Conservation (phyloP, 2,329 filamentous ascomycete genomes). For the Trichoderma harzianum region DNA sequence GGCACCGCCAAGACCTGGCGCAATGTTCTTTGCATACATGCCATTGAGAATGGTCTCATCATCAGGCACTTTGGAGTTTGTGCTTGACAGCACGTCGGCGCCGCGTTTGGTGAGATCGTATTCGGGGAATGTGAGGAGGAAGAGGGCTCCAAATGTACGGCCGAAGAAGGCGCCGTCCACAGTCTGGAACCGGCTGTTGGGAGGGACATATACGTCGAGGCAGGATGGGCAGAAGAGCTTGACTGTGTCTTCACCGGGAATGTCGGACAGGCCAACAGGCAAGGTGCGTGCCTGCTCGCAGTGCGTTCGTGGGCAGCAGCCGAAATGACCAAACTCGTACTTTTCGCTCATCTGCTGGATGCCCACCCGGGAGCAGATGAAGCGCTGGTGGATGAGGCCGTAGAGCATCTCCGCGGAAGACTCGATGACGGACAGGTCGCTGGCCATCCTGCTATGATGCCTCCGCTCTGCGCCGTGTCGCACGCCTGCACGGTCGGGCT, state of each 20-base stretch:
- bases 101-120: slow-evolving; percentile 79
- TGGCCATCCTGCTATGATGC: slow-evolving; percentile 80
- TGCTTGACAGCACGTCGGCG: slow-evolving; percentile 50
- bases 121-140: slow-evolving; percentile 98
- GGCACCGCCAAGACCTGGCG: slow-evolving; percentile 74
- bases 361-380: slow-evolving; percentile 92
- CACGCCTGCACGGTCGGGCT: slow-evolving; percentile 50
- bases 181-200: slow-evolving; percentile 94
- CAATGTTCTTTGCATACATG: slow-evolving; percentile 80
- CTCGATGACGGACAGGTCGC: slow-evolving; percentile 92
- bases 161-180: slow-evolving; percentile 98
- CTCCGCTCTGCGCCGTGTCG: slow-evolving; percentile 61
- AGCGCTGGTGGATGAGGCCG: slow-evolving; percentile 95
- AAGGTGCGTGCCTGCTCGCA: slow-evolving; percentile 88
- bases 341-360: slow-evolving; percentile 99
- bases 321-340: slow-evolving; percentile 95
- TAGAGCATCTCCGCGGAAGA: slow-evolving; percentile 98
- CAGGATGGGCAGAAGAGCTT: slow-evolving; percentile 98
- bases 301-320: slow-evolving; percentile 88
- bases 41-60: slow-evolving; percentile 71
- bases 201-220: slow-evolving; percentile 93
- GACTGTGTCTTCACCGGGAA: slow-evolving; percentile 93
- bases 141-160: slow-evolving; percentile 92
- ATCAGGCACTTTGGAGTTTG: slow-evolving; percentile 33
- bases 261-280: slow-evolving; percentile 90